These are phyloP conservation scores for Xylaria castorea DNA, from an alignment of 495 filamentous ascomycete species.

Conservation along the genomic window DNA sequence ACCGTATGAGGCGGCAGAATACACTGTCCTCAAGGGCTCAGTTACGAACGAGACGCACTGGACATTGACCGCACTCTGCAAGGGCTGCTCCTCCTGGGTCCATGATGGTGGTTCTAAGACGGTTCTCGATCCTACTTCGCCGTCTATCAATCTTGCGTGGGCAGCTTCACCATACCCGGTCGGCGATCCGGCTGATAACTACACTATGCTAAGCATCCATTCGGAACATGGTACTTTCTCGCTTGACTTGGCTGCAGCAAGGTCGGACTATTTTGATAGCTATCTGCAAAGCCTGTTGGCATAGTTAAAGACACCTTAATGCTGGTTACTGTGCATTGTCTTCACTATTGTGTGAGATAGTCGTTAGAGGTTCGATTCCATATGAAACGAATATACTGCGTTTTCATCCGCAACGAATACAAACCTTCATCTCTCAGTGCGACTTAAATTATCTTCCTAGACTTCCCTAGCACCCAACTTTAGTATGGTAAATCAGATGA, in stretches of 20 bases:
- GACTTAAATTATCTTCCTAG: neutral
- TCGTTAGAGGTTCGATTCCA: neutral
- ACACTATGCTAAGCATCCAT: conserved; percentile 50
- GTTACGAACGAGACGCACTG: conserved; percentile 47
- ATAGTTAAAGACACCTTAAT: neutral
- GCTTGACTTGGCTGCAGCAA: conserved; percentile 45
- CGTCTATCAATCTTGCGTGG: conserved; percentile 47
- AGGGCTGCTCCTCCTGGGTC: conserved; percentile 44
- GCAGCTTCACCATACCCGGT: conserved; percentile 44
- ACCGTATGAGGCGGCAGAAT: conserved; percentile 39
- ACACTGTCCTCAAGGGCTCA: conserved; percentile 43
- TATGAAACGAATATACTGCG: neutral
- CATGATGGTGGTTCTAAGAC: conserved; percentile 36
- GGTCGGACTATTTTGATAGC: conserved; percentile 47
- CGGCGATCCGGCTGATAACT: conserved; percentile 41
- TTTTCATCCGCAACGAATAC: neutral
- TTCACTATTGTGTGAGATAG: neutral
- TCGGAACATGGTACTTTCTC: conserved; percentile 45
- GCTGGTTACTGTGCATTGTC: neutral
- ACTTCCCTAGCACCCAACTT: neutral
- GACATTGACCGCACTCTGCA: conserved; percentile 45
- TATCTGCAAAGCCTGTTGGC: conserved; percentile 6
- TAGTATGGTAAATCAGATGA: neutral
- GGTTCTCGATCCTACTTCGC: conserved; percentile 45
- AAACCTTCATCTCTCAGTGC: neutral